A percentile compares a stretch with the other conserved stretches of the same genome.
These are phyloP conservation scores for Haplographium delicatum DNA, from an alignment of 495 filamentous ascomycete species.

Conservation along the genomic window DNA sequence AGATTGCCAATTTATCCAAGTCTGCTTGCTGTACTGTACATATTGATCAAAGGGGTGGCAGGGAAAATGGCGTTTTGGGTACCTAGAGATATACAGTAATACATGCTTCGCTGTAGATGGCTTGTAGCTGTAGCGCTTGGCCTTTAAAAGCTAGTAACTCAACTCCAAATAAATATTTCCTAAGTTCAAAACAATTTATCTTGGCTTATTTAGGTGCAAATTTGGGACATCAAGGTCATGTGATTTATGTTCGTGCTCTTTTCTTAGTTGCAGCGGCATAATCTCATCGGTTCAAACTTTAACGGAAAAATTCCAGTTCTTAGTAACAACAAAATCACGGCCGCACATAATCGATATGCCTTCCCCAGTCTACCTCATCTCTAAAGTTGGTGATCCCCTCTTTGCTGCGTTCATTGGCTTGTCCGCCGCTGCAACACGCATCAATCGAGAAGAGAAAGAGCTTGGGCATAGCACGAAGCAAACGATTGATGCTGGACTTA, in stretches of 20 bases:
- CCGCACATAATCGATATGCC: constrained; percentile 33
- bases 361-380: constrained; percentile 48
- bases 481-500: constrained; percentile 42
- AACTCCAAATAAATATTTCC: background rate
- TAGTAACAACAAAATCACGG: background rate
- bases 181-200: no score
- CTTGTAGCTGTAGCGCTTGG: background rate
- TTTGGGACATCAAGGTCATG: constrained; percentile 5
- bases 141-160: background rate
- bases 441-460: constrained; percentile 80
- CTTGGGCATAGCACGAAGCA: constrained; percentile 50
- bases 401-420: constrained; percentile 79
- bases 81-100: constrained; percentile 17
- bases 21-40: background rate
- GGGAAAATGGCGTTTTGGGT: constrained; percentile 17
- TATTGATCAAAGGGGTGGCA: background rate
- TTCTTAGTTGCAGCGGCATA: constrained; percentile 1
- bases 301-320: background rate
- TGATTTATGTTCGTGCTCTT: background rate
- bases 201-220: no score
- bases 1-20: constrained; percentile 8
- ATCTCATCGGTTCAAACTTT: background rate
- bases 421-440: constrained; percentile 56
- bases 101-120: constrained; percentile 11
- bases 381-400: constrained; percentile 73